These are phyloP conservation scores for Hanseniaspora meyeri DNA, from an alignment of 805 yeast genomes.

Conservation along the genomic window DNA sequence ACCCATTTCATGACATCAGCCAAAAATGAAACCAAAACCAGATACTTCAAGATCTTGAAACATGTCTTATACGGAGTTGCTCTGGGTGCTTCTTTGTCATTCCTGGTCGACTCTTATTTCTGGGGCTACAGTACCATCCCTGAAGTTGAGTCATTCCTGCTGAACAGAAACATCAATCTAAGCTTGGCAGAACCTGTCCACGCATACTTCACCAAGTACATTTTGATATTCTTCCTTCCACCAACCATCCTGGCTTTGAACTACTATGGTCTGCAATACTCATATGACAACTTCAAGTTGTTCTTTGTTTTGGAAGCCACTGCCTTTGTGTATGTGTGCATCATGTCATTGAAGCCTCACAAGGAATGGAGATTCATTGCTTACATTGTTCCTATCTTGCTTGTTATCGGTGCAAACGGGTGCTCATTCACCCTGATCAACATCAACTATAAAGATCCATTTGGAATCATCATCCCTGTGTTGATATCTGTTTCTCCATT, in stretches of 20 bases:
- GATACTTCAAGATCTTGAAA: constrained; percentile 14
- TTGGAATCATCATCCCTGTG: constrained; percentile 22
- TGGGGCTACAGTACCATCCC: constrained; percentile 61
- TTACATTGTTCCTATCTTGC: constrained; percentile 59
- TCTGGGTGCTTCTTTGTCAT: constrained; percentile 39
- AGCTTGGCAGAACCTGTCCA: constrained; percentile 80
- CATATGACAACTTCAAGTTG: constrained; percentile 22
- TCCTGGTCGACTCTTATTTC: constrained; percentile 56
- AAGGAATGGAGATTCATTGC: constrained; percentile 89
- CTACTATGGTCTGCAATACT: constrained; percentile 28
- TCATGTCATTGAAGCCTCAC: constrained; percentile 74
- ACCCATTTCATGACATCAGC: constrained; percentile 24
- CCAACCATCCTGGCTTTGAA: constrained; percentile 35
- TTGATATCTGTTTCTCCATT: constrained; percentile 28
- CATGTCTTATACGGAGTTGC: constrained; percentile 34
- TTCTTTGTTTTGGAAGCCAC: constrained; percentile 34
- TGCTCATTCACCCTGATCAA: constrained; percentile 32
- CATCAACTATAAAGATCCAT: constrained; percentile 20
- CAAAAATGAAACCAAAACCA: constrained; percentile 22
- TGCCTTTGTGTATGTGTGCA: constrained; percentile 41
- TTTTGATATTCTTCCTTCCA: constrained; percentile 33
- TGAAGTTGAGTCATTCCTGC: constrained; percentile 58
- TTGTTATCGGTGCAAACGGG: constrained; percentile 53
- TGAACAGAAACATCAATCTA: constrained; percentile 36
- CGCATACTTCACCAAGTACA: constrained; percentile 47